Conservation (phyloP, 1,139 yeast genomes). For the Candida labiduridarum region DNA sequence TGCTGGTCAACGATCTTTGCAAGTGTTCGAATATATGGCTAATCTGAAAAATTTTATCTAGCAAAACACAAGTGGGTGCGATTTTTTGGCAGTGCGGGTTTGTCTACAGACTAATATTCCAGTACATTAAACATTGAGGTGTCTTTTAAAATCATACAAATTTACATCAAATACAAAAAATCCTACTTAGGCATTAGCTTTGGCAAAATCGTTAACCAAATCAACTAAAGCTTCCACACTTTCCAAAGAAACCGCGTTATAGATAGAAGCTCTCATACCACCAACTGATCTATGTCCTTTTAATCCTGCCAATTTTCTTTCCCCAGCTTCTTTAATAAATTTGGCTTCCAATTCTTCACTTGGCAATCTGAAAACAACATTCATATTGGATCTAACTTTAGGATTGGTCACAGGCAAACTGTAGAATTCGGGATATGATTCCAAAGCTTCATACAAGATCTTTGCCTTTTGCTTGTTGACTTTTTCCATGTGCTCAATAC, state of each 20-base stretch:
- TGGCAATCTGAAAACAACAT: slow-evolving; percentile 82
- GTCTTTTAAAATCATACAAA: neutral
- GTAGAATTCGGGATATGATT: slow-evolving; percentile 63
- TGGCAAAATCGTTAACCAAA: slow-evolving; percentile 67
- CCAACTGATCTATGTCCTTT: slow-evolving; percentile 98
- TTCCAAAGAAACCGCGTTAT: slow-evolving; percentile 77
- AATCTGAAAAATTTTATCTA: neutral
- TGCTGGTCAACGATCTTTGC: neutral
- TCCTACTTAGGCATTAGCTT: slow-evolving; percentile 9
- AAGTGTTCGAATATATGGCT: neutral
- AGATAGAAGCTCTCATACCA: slow-evolving; percentile 91
- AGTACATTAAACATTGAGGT: neutral
- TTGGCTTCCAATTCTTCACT: slow-evolving; percentile 62
- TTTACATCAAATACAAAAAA: too few species aligned
- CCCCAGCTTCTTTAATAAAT: slow-evolving; percentile 62
- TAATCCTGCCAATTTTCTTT: slow-evolving; percentile 63
- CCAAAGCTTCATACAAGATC: slow-evolving; percentile 65
- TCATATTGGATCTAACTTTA: slow-evolving; percentile 79
- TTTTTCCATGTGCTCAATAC: slow-evolving; percentile 52
- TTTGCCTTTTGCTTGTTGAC: slow-evolving; percentile 63
- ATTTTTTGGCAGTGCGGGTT: neutral
- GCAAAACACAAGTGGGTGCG: too few species aligned
- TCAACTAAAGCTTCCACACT: slow-evolving; percentile 64
- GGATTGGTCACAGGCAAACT: slow-evolving; percentile 62
- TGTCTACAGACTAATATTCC: too few species aligned